Evolutionary conservation across 306 rosid species (phyloP).

Genomic region (Aeschynomene evenia): DNA sequence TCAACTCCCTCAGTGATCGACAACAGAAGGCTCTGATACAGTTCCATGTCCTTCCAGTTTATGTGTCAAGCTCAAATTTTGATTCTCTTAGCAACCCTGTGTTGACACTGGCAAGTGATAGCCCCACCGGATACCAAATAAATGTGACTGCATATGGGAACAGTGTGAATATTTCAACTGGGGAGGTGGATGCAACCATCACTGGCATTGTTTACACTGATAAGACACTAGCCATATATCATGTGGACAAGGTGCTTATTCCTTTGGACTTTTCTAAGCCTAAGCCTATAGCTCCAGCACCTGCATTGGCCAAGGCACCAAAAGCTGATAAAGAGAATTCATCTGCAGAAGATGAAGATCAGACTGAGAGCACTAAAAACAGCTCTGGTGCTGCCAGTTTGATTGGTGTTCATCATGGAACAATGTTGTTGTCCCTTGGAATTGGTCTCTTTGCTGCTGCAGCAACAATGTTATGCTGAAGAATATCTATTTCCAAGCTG

Average conservation of each 20-base stretch:
- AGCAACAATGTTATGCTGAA: background rate
- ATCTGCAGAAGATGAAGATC: conserved; percentile 28
- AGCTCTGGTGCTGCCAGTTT: conserved; percentile 34
- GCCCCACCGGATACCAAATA: conserved; percentile 44
- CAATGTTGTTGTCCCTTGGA: conserved; percentile 17
- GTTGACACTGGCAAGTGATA: conserved; percentile 56
- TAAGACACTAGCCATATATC: conserved; percentile 58
- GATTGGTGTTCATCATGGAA: conserved; percentile 8
- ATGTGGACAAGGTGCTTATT: conserved; percentile 54
- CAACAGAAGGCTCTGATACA: conserved; percentile 58
- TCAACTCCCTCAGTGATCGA: conserved; percentile 43
- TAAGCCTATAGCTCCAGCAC: conserved; percentile 44
- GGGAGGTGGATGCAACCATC: conserved; percentile 54
- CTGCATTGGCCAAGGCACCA: conserved; percentile 37
- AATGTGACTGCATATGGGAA: conserved; percentile 66
- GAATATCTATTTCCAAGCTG: background rate
- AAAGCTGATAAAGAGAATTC: conserved; percentile 43
- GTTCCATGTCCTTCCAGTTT: conserved; percentile 57
- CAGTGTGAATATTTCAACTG: conserved; percentile 56
- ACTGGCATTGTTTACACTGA: conserved; percentile 62
- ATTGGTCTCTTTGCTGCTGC: conserved; percentile 18
- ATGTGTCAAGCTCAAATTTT: conserved; percentile 56
- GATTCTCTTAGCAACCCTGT: conserved; percentile 63
- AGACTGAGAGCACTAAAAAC: conserved; percentile 16
- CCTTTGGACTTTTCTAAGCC: conserved; percentile 59